A percentile compares a stretch with the other conserved stretches of the same genome.
Evolutionary conservation across 257 asterid species (phyloP).

Genomic region (Salvia hispanica): DNA sequence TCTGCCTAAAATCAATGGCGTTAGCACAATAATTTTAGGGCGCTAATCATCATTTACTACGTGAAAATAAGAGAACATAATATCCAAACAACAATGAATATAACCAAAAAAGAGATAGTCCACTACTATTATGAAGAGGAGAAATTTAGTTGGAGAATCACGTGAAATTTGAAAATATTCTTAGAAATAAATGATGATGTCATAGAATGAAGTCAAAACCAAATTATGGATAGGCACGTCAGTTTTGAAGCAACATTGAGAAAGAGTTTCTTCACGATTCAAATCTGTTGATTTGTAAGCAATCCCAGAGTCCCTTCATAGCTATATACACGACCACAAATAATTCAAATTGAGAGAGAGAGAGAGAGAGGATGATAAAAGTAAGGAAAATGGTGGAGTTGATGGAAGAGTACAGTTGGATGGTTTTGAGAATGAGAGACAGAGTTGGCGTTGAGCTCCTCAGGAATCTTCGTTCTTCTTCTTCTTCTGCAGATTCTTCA

Average conservation of each 20-base stretch:
- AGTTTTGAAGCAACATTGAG: not conserved
- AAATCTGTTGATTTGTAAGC: no score
- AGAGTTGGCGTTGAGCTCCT: constrained; percentile 30
- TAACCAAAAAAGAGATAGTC: no score
- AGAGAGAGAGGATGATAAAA: constrained; percentile 49
- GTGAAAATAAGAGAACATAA: no score
- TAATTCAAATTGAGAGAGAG: not conserved
- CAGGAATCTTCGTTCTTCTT: constrained; percentile 15
- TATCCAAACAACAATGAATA: no score
- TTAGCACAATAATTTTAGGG: no score
- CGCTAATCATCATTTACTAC: no score
- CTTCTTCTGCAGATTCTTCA: constrained; percentile 28
- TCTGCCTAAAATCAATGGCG: no score
- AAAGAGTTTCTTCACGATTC: no score
- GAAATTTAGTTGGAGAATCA: not conserved
- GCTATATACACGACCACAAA: not conserved
- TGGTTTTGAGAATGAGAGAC: constrained; percentile 58
- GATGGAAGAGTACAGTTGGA: constrained; percentile 60
- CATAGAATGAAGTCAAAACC: constrained; percentile 19
- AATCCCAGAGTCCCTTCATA: no score
- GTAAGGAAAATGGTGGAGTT: constrained; percentile 68
- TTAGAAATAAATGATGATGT: constrained; percentile 18
- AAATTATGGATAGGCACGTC: not conserved
- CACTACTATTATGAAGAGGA: not conserved
- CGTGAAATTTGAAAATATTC: constrained; percentile 4